These are phyloP conservation scores for Aureobasidium sp. DNA, from an alignment of 2,329 filamentous ascomycete genomes.

Conservation along the genomic window DNA sequence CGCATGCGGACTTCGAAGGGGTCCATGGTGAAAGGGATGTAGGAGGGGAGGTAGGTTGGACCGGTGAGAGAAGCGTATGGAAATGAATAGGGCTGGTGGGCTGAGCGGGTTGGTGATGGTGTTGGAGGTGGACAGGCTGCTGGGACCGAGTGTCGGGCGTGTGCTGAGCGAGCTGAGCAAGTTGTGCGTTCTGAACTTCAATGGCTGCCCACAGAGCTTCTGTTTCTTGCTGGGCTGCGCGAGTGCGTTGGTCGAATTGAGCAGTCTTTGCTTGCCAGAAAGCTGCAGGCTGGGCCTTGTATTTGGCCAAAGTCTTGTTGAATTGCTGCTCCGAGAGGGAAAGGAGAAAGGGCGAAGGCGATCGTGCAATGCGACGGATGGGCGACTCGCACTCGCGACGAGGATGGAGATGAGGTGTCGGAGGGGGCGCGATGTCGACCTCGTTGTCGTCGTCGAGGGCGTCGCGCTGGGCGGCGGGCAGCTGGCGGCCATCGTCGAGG, in stretches of 20 bases:
- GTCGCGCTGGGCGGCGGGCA: background rate
- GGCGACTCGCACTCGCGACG: background rate
- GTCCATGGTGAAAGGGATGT: constrained; percentile 48
- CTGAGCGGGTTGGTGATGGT: background rate
- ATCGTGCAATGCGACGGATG: too few species aligned
- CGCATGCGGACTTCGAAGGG: constrained; percentile 98
- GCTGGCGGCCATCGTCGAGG: background rate
- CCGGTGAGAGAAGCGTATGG: background rate
- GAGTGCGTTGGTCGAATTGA: too few species aligned
- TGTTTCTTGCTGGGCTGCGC: too few species aligned
- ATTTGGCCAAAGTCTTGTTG: too few species aligned
- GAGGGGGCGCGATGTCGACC: background rate
- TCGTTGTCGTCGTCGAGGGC: background rate
- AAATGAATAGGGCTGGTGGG: background rate
- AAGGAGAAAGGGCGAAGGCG: background rate
- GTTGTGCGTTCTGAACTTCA: too few species aligned
- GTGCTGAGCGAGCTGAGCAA: background rate
- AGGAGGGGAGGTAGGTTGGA: background rate
- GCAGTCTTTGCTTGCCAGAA: too few species aligned
- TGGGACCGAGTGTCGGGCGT: too few species aligned
- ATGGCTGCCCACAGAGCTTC: too few species aligned
- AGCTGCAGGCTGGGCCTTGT: too few species aligned
- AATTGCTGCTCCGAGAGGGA: background rate
- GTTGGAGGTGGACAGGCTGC: background rate
- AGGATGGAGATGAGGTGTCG: background rate